Conservation (phyloP, 371 early-diverging fungal species). For the Mortierella sp. region DNA sequence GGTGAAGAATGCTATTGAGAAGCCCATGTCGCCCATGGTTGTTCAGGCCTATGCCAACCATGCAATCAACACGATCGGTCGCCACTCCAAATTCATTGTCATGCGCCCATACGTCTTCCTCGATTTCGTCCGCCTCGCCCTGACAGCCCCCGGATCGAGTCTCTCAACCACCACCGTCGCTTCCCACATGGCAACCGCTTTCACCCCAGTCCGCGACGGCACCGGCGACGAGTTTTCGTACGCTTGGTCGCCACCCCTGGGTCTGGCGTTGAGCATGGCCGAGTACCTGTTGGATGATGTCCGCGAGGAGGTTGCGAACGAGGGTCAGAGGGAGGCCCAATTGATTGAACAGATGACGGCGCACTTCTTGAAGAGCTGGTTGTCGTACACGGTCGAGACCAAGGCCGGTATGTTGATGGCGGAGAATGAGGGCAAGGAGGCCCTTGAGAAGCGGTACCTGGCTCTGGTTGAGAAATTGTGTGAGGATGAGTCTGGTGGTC, state of each 20-base stretch:
- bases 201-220: constrained; percentile 8
- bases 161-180: constrained; percentile 6
- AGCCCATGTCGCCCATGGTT: constrained; percentile 22
- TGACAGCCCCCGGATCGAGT: constrained; percentile 36
- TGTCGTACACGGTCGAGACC: background rate
- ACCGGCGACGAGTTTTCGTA: constrained; percentile 12
- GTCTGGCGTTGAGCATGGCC: constrained; percentile 43
- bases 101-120: constrained; percentile 40
- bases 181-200: constrained; percentile 15
- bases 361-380: constrained; percentile 36
- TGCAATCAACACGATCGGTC: background rate
- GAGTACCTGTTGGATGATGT: constrained; percentile 47
- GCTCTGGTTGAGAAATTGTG: constrained; percentile 43
- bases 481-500: constrained; percentile 51
- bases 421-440: constrained; percentile 27
- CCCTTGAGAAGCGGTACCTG: constrained; percentile 28
- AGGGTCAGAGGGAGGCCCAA: constrained; percentile 48
- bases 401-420: constrained; percentile 31
- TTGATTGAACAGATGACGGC: constrained; percentile 44
- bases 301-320: constrained; percentile 42
- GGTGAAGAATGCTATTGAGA: background rate
- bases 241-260: constrained; percentile 42
- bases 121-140: constrained; percentile 36
- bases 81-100: constrained; percentile 17
- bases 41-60: constrained; percentile 21